phyloP scores from a whole-genome alignment of 2,329 filamentous ascomycete genomes.

The Dothistroma pini region DNA sequence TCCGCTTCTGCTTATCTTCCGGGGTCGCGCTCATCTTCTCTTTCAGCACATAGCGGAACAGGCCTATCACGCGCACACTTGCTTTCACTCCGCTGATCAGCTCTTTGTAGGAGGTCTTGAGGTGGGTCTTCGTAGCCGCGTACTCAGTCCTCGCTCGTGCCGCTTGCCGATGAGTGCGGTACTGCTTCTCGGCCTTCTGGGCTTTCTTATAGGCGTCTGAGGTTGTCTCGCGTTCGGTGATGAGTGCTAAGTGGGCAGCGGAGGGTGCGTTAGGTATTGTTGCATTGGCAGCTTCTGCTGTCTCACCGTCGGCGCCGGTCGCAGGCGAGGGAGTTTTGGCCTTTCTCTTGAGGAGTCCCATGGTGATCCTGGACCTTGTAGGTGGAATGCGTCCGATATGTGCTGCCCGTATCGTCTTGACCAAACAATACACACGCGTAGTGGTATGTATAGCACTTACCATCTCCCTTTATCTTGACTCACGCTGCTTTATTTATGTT shows the following conservation, averaged over 20 bases:
- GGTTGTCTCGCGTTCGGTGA: slow-evolving; percentile 15
- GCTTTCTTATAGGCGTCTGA: slow-evolving; percentile 9
- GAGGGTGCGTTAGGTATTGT: slow-evolving; percentile 16
- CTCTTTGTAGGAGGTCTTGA: slow-evolving; percentile 16
- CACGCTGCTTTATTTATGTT: neutral
- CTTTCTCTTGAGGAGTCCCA: neutral
- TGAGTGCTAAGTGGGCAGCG: slow-evolving; percentile 14
- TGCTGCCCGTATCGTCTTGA: neutral
- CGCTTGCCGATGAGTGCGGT: slow-evolving; percentile 15
- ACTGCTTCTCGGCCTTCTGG: slow-evolving; percentile 15
- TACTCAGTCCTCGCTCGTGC: slow-evolving; percentile 14
- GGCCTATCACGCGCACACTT: slow-evolving; percentile 6
- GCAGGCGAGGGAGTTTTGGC: neutral
- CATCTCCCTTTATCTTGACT: neutral
- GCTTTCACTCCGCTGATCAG: slow-evolving; percentile 10
- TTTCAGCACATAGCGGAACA: slow-evolving; percentile 6
- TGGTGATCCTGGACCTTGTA: neutral
- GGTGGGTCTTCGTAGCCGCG: slow-evolving; percentile 15
- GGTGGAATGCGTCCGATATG: neutral
- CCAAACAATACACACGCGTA: neutral
- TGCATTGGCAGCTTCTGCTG: neutral
- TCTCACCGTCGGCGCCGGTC: slow-evolving; percentile 1
- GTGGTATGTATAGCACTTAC: neutral
- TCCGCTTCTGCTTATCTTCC: slow-evolving; percentile 6
- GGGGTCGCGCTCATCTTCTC: slow-evolving; percentile 6